Percentiles rank a stretch among this genome's conserved stretches.
Conservation (phyloP, 345 rosid genomes). For the Passiflora organensis region DNA sequence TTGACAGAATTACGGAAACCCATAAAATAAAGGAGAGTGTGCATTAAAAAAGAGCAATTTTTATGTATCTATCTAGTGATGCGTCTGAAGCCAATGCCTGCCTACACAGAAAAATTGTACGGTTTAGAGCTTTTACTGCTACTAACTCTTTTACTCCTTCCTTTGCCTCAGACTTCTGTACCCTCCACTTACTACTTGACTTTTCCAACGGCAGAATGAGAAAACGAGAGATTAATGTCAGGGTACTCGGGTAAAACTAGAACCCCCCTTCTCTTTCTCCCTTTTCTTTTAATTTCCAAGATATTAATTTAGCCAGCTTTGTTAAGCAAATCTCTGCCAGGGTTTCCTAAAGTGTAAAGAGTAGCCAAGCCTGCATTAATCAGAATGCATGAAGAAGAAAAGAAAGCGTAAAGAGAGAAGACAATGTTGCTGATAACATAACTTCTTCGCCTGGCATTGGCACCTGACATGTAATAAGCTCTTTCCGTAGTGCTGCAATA, state of each 20-base stretch:
- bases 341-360: too few species aligned
- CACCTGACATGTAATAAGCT: too few species aligned
- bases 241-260: constrained; percentile 1
- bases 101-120: constrained; percentile 36
- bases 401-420: too few species aligned
- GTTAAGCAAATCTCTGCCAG: too few species aligned
- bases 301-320: neutral
- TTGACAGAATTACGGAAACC: constrained; percentile 71
- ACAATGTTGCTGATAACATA: too few species aligned
- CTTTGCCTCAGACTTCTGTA: constrained; percentile 28
- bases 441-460: too few species aligned
- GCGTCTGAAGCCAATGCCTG: constrained; percentile 25
- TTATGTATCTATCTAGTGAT: too few species aligned
- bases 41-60: constrained; percentile 25
- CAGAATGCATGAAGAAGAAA: too few species aligned
- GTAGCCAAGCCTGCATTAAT: too few species aligned
- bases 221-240: constrained; percentile 9
- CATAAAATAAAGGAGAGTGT: constrained; percentile 45
- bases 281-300: too few species aligned
- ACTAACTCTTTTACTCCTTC: constrained; percentile 37
- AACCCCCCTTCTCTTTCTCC: neutral
- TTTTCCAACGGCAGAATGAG: constrained; percentile 33
- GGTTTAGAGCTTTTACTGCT: constrained; percentile 37
- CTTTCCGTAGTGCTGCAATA: too few species aligned
- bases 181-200: constrained; percentile 32